These are phyloP conservation scores for Trifolium subterraneum DNA, from an alignment of 306 rosid genomes.

Conservation along the genomic window DNA sequence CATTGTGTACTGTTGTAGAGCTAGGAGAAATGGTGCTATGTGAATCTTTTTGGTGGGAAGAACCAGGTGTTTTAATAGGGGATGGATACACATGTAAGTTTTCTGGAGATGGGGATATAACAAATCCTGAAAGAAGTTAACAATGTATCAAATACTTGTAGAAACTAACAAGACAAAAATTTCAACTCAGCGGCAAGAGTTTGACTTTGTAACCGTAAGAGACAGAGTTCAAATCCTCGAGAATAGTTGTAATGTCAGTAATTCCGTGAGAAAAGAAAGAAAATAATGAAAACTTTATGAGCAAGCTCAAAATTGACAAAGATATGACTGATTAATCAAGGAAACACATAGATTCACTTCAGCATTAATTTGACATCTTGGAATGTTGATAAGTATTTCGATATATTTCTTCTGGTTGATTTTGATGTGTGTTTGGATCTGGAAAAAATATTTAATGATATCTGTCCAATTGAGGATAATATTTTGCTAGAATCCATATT, in stretches of 20 bases:
- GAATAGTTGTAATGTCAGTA: neutral
- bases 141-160: neutral
- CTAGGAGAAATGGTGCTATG: neutral
- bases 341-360: neutral
- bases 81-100: neutral
- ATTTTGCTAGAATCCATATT: neutral
- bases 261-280: neutral
- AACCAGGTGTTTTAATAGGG: neutral
- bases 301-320: conserved; percentile 28
- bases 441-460: conserved; percentile 1
- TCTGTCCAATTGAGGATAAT: neutral
- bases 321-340: neutral
- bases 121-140: neutral
- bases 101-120: neutral
- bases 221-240: neutral
- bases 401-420: conserved; percentile 2
- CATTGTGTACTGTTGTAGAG: neutral
- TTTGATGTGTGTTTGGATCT: neutral
- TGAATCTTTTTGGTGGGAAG: neutral
- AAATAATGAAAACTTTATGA: neutral
- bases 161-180: neutral
- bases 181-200: neutral
- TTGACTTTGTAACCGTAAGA: neutral
- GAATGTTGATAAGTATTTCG: neutral
- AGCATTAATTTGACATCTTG: conserved; percentile 27